A percentile compares a stretch with the other conserved stretches of the same genome.
These are phyloP conservation scores for Ceratobasidium sp. DNA, from an alignment of 1,284 basidiomycete genomes.

Conservation along the genomic window DNA sequence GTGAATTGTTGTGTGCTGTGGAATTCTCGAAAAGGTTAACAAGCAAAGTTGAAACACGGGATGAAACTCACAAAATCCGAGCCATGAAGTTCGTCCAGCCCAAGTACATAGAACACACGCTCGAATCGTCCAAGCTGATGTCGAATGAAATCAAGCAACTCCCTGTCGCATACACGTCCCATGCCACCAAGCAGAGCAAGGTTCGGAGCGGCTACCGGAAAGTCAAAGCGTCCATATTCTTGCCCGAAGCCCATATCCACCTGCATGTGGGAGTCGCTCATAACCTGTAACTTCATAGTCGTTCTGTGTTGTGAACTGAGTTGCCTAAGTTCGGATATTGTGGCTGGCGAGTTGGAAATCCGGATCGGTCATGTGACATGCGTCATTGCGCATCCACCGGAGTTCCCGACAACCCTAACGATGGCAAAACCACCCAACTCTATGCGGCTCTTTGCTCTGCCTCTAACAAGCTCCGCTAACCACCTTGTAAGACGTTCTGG, in stretches of 20 bases:
- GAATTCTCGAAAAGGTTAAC: neutral
- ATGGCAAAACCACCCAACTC: conserved; percentile 31
- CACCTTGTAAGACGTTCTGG: conserved; percentile 25
- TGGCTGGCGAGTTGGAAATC: neutral
- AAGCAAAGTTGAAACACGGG: neutral
- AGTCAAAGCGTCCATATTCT: conserved; percentile 54
- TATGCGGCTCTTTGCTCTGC: conserved; percentile 49
- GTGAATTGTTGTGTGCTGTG: neutral
- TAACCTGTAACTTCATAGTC: conserved; percentile 46
- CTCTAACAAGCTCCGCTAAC: conserved; percentile 37
- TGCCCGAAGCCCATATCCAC: conserved; percentile 50
- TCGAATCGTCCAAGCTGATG: conserved; percentile 56
- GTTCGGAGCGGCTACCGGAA: conserved; percentile 55
- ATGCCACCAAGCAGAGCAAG: conserved; percentile 61
- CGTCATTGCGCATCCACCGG: conserved; percentile 12
- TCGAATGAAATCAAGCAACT: conserved; percentile 57
- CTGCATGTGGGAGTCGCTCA: conserved; percentile 60
- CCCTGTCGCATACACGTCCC: conserved; percentile 55
- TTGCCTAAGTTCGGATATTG: neutral
- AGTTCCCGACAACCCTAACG: conserved; percentile 11
- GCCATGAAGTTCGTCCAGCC: conserved; percentile 57
- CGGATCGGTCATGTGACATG: conserved; percentile 31
- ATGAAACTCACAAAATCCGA: conserved; percentile 32
- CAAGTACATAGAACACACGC: conserved; percentile 57
- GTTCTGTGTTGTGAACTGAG: neutral